phyloP scores from a whole-genome alignment of 352 stramenopile species.

The Phytophthora ohioensis region DNA sequence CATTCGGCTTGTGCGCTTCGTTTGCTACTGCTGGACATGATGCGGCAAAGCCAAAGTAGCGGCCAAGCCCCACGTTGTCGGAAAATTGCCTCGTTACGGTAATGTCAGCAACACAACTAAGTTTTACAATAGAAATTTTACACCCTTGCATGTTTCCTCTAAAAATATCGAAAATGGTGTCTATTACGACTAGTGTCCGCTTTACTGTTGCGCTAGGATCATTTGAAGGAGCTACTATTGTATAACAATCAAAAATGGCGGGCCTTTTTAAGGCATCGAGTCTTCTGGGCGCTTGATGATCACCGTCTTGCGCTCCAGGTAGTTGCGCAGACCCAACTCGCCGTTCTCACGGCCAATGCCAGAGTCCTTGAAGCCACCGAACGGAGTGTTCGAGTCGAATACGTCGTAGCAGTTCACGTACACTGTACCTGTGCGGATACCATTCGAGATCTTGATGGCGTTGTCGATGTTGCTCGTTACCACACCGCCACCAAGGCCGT shows the following conservation, averaged over 20 bases:
- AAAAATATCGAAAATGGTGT: not conserved
- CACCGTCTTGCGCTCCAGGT: slow-evolving; percentile 82
- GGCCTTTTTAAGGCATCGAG: slow-evolving; percentile 30
- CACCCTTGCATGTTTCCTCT: too few relatives aligned
- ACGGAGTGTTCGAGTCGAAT: slow-evolving; percentile 87
- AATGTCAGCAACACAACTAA: too few relatives aligned
- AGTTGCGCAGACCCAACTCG: slow-evolving; percentile 75
- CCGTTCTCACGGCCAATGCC: slow-evolving; percentile 84
- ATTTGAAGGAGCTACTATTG: not conserved
- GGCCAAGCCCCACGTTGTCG: too few relatives aligned
- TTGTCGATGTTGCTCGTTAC: slow-evolving; percentile 89
- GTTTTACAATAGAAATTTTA: too few relatives aligned
- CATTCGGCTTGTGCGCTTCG: too few relatives aligned
- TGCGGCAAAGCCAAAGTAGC: too few relatives aligned
- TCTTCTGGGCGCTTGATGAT: slow-evolving; percentile 66
- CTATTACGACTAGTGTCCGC: too few relatives aligned
- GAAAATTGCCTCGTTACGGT: too few relatives aligned
- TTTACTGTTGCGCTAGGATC: too few relatives aligned
- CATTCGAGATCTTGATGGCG: slow-evolving; percentile 86
- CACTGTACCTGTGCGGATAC: slow-evolving; percentile 91
- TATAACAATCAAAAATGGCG: not conserved
- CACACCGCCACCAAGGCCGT: too few relatives aligned
- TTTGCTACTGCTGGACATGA: too few relatives aligned
- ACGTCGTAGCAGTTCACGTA: slow-evolving; percentile 95
- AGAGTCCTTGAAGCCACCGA: slow-evolving; percentile 89